Evolutionary conservation across 805 yeast species (phyloP).

Genomic region (Scheffersomyces amazonensis): DNA sequence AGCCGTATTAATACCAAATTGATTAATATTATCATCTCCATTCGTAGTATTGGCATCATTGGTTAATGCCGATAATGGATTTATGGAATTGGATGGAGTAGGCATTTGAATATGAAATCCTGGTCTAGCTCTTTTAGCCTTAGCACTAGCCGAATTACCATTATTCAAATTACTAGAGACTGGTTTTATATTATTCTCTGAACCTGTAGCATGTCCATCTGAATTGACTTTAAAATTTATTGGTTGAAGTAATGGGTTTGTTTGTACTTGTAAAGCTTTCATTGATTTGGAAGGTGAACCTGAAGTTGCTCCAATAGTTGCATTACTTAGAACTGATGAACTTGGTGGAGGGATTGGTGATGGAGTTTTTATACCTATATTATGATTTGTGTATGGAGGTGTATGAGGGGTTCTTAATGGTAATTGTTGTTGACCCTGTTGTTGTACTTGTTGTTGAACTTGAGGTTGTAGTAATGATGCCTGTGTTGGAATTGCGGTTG

Average conservation of each 20-base stretch:
- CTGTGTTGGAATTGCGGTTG: constrained; percentile 15
- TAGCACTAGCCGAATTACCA: constrained; percentile 8
- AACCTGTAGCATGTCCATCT: constrained; percentile 2
- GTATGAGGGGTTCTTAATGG: constrained; percentile 21
- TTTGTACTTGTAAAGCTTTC: constrained; percentile 48
- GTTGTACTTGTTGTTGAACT: not conserved
- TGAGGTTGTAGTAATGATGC: constrained; percentile 19
- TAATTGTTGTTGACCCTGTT: not conserved
- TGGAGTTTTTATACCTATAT: constrained; percentile 26
- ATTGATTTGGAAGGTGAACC: constrained; percentile 41
- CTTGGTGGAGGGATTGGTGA: constrained; percentile 32
- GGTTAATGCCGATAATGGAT: constrained; percentile 35
- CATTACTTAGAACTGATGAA: constrained; percentile 12
- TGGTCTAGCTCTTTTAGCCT: constrained; percentile 13
- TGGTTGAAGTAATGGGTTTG: constrained; percentile 53
- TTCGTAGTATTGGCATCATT: constrained; percentile 19
- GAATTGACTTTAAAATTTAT: constrained; percentile 42
- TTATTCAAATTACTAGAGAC: not conserved
- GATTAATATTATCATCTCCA: constrained; percentile 49
- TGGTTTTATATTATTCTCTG: not conserved
- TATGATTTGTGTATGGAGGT: constrained; percentile 40
- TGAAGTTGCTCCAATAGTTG: constrained; percentile 13
- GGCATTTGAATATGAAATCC: constrained; percentile 73
- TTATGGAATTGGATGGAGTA: constrained; percentile 48
- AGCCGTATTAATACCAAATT: constrained; percentile 62